Conservation (phyloP, 2,329 filamentous ascomycete genomes). For the Sordariomycetes sp. region DNA sequence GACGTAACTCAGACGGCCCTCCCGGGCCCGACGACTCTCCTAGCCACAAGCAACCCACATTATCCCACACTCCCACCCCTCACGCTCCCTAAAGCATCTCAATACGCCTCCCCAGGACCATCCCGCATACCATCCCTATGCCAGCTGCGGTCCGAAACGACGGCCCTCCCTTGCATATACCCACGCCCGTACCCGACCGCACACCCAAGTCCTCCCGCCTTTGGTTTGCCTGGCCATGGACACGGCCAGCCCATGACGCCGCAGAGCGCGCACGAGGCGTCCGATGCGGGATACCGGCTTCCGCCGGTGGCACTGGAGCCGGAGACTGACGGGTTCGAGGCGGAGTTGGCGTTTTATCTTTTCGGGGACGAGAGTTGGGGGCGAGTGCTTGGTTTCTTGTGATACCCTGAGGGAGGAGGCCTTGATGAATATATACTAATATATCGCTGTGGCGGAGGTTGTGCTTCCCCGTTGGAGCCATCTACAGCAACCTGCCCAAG, state of each 20-base stretch:
- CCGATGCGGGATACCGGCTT: conserved; percentile 5
- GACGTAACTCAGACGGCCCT: background rate
- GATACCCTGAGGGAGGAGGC: background rate
- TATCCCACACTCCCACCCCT: background rate
- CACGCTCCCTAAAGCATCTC: background rate
- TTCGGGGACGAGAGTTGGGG: conserved; percentile 16
- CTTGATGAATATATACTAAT: background rate
- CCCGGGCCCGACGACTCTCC: background rate
- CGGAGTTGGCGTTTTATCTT: conserved; percentile 29
- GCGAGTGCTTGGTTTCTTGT: background rate
- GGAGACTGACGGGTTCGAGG: conserved; percentile 30
- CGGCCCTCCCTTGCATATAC: background rate
- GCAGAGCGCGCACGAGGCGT: background rate
- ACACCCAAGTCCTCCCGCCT: background rate
- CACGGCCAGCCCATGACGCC: background rate
- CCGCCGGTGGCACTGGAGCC: conserved; percentile 13
- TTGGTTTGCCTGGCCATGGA: background rate
- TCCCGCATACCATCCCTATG: background rate
- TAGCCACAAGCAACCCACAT: background rate
- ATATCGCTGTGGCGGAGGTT: background rate
- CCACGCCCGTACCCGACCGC: background rate
- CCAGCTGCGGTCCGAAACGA: background rate
- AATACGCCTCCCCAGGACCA: background rate
- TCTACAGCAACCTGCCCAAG: too few relatives aligned
- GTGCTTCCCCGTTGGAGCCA: background rate